Percentiles rank a stretch among this genome's conserved stretches.
Evolutionary conservation across 1,139 yeast genomes (phyloP).

Genomic region (Ogataea hybrid): DNA sequence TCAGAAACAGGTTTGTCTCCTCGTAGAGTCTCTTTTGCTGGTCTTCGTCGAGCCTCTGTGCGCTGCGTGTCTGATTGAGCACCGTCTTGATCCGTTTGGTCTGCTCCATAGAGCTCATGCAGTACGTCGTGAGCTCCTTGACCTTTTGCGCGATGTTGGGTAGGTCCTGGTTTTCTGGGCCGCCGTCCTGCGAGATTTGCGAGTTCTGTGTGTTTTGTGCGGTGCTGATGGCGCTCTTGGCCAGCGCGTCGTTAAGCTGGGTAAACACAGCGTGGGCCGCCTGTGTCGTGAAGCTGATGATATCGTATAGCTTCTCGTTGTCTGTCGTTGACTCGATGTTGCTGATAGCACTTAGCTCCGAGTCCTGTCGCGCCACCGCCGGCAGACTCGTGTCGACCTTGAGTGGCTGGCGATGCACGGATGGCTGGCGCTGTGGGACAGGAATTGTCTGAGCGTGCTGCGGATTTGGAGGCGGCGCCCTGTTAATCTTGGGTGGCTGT

Average conservation of each 20-base stretch:
- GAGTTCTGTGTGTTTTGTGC: conserved; percentile 33
- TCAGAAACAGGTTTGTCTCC: conserved; percentile 77
- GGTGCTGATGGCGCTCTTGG: conserved; percentile 64
- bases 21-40: conserved; percentile 79
- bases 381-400: conserved; percentile 34
- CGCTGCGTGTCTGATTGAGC: conserved; percentile 50
- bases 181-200: conserved; percentile 17
- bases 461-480: conserved; percentile 27
- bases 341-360: conserved; percentile 23
- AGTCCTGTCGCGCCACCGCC: conserved; percentile 29
- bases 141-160: conserved; percentile 53
- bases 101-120: conserved; percentile 76
- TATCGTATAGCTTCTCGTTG: conserved; percentile 72
- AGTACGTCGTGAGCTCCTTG: conserved; percentile 75
- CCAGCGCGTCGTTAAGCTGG: conserved; percentile 74
- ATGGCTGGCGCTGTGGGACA: conserved; percentile 14
- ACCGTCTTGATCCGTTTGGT: conserved; percentile 65
- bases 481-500: conserved; percentile 17
- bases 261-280: conserved; percentile 80
- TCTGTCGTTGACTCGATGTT: conserved; percentile 41
- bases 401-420: conserved; percentile 32
- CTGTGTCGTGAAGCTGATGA: conserved; percentile 70
- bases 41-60: conserved; percentile 44
- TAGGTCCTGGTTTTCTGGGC: conserved; percentile 13
- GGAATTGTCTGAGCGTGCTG: conserved; percentile 20